A percentile compares a stretch with the other conserved stretches of the same genome.
These are phyloP conservation scores for Strigomonas culicis DNA, from an alignment of 208 protist species.

Conservation along the genomic window DNA sequence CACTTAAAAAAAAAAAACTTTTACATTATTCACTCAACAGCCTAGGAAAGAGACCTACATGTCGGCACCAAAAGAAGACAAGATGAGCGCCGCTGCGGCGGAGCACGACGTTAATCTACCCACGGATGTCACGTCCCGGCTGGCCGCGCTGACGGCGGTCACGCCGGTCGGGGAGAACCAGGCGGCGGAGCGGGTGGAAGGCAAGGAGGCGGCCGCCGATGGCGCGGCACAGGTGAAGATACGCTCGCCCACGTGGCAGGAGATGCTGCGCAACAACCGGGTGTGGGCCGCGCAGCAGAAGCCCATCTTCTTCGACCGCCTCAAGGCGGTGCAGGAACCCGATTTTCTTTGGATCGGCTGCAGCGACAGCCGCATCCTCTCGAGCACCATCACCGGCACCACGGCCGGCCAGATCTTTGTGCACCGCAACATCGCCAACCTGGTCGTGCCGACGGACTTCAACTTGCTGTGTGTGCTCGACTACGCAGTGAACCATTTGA, in stretches of 20 bases:
- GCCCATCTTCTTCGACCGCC: conserved; percentile 58
- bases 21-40: background rate
- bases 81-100: too few species aligned
- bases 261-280: conserved; percentile 61
- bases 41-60: too few species aligned
- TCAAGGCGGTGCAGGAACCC: conserved; percentile 55
- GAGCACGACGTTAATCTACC: too few species aligned
- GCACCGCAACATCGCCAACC: conserved; percentile 89
- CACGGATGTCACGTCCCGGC: too few species aligned
- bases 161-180: too few species aligned
- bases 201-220: conserved; percentile 2
- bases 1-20: background rate
- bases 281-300: conserved; percentile 52
- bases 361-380: conserved; percentile 57
- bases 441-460: conserved; percentile 70
- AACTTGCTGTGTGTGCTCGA: conserved; percentile 66
- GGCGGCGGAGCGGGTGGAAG: too few species aligned
- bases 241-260: conserved; percentile 11
- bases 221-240: background rate
- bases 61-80: too few species aligned
- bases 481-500: conserved; percentile 75
- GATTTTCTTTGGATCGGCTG: conserved; percentile 90
- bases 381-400: conserved; percentile 62
- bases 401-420: conserved; percentile 84
- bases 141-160: too few species aligned